Conservation (phyloP, 306 rosid species). For the Vachellia collinsii region DNA sequence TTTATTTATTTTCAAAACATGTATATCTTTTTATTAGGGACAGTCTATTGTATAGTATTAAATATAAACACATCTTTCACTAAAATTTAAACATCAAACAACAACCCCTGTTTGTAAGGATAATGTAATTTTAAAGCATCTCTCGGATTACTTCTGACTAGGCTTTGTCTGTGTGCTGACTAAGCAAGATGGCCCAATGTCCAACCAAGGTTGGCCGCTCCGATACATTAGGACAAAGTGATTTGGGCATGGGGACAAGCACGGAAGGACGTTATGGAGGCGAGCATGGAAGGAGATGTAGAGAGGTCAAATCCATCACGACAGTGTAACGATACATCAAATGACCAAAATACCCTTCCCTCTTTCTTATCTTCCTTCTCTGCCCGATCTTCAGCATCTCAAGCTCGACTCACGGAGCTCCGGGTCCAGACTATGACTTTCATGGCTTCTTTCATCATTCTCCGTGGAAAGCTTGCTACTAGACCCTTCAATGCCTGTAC, state of each 20-base stretch:
- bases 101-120: too few species aligned
- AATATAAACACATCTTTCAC: too few species aligned
- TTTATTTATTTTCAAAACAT: too few species aligned
- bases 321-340: neutral
- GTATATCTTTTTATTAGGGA: too few species aligned
- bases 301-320: neutral
- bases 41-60: too few species aligned
- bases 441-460: conserved; percentile 46
- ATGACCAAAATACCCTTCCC: conserved; percentile 18
- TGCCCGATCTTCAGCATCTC: neutral
- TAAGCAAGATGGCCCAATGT: neutral
- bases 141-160: neutral
- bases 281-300: too few species aligned
- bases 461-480: conserved; percentile 54
- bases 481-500: conserved; percentile 36
- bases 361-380: neutral
- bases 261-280: neutral
- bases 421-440: conserved; percentile 49
- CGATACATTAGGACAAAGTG: neutral
- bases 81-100: too few species aligned
- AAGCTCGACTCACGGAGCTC: neutral
- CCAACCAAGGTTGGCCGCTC: neutral
- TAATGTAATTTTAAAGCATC: too few species aligned
- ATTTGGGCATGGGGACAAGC: too few species aligned
- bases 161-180: conserved; percentile 3